Base-by-base conservation (phyloP, 2,329 filamentous ascomycete genomes). In the Hypoxylon sp. region DNA sequence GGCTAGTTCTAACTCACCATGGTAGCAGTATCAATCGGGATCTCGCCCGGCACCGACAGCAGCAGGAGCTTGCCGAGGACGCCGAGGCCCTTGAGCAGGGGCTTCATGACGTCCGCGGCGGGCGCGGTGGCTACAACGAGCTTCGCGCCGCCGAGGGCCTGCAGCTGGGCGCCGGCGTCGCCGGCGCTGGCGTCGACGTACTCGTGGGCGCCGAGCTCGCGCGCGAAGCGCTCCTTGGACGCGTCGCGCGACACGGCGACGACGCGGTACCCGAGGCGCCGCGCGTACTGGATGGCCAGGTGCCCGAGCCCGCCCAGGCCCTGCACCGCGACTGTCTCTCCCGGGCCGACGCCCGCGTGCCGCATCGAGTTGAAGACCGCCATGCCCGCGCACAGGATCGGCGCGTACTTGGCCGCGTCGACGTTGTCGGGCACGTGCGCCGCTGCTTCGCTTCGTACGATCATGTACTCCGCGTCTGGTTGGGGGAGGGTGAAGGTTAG, bases 241-340 rank as follows among this genome's bases (percentile, higher is more conserved):
- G 70, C 70, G 46, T 77, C 80, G 1, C 78, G 64, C 2, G 68
- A 89, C 78, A 55, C 62, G 21, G 86, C 86, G 4, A 86, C 79
- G 9, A 88, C 83, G 21, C 82, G 78, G 71, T 81, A 88, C 2
- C 87, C 87, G 80, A 88, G 85, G 72, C 84, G 84, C 13, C 77
- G 75, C 0, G 85, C 86, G 65, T 85, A 88, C 64, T 88, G 86
- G 47, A 89, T 82, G 1, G 85, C 87, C 17, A 89, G 71, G 70
- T 89, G 87, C 2, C 87, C 87, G 1, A 89, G 76, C 13, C 88
- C 87, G 45, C 89, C 82, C 8, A 90, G 77, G 21, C 86, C 87
- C 33, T 89, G 79, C 33, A 80, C 60, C 2, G 74, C 77, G 13
- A 79, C 75, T 0, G 70, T 64, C 17, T 72, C 70, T 2, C 77